Conservation (phyloP, 2,329 filamentous ascomycete genomes). For the Fusarium sp. region DNA sequence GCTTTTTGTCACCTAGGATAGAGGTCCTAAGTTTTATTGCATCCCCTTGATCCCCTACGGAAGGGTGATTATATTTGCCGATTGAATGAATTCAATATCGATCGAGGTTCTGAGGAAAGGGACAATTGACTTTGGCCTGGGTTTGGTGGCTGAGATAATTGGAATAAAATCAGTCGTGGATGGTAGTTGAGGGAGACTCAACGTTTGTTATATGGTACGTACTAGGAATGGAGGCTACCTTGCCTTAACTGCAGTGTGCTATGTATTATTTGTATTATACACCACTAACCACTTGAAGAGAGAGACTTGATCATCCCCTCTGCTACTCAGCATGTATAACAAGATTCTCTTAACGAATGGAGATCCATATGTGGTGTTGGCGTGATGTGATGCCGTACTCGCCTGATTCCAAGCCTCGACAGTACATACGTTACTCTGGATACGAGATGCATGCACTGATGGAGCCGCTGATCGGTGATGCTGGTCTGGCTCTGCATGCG, state of each 20-base stretch:
- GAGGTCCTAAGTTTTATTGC: no score
- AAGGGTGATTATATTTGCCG: no score
- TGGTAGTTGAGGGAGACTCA: neutral
- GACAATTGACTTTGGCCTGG: neutral
- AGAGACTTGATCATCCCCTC: neutral
- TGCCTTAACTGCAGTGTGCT: neutral
- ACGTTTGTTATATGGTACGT: neutral
- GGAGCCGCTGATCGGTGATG: neutral
- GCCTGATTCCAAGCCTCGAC: neutral
- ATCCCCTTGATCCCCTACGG: no score
- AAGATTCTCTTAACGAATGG: neutral
- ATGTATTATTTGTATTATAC: neutral
- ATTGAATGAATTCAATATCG: neutral
- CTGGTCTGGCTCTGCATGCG: slow-evolving; percentile 3
- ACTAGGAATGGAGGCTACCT: neutral
- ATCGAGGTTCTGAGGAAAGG: neutral
- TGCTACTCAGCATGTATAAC: neutral
- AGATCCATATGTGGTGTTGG: neutral
- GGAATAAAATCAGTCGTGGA: neutral
- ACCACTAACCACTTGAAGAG: neutral
- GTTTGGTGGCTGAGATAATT: neutral
- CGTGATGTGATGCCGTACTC: neutral
- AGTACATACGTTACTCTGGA: slow-evolving; percentile 4
- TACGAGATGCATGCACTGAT: slow-evolving; percentile 12
- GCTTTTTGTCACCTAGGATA: no score